A percentile compares a stretch with the other conserved stretches of the same genome.
phyloP scores from a whole-genome alignment of 2,329 filamentous ascomycete genomes.

The Fusarium graminum region DNA sequence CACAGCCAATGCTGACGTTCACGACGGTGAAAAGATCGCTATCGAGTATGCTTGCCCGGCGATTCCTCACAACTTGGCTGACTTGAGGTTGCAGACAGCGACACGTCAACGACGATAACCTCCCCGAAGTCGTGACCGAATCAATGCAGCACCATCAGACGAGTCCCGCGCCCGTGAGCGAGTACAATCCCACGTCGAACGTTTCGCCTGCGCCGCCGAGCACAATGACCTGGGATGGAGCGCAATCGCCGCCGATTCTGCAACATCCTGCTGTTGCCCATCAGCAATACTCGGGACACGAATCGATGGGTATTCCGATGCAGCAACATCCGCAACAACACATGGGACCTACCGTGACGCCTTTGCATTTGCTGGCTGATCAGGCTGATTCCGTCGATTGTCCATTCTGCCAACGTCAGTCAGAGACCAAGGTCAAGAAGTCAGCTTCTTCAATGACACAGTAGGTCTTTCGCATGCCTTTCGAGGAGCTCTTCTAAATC shows the following conservation, averaged over 20 bases:
- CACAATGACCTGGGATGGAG: slow-evolving; percentile 19
- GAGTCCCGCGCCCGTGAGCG: slow-evolving; percentile 8
- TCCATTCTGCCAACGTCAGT: slow-evolving; percentile 45
- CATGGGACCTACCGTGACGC: slow-evolving; percentile 42
- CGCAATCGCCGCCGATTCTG: slow-evolving; percentile 37
- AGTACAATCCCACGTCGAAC: slow-evolving; percentile 9
- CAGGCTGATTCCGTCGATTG: slow-evolving; percentile 47
- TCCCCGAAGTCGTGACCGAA: slow-evolving; percentile 45
- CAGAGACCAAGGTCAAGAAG: slow-evolving; percentile 42
- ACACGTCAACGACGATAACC: slow-evolving; percentile 39
- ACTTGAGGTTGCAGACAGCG: slow-evolving; percentile 7
- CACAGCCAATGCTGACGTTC: slow-evolving; percentile 2
- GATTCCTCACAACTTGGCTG: background rate
- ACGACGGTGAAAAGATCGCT: slow-evolving; percentile 44
- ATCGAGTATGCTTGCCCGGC: slow-evolving; percentile 14
- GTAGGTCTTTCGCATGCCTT: slow-evolving; percentile 21
- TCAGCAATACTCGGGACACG: slow-evolving; percentile 34
- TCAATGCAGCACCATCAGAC: slow-evolving; percentile 6
- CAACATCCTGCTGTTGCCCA: slow-evolving; percentile 35
- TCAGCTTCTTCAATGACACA: slow-evolving; percentile 43
- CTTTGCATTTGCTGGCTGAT: slow-evolving; percentile 44
- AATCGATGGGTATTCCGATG: slow-evolving; percentile 25
- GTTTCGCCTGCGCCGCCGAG: slow-evolving; percentile 30
- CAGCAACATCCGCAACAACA: slow-evolving; percentile 3
- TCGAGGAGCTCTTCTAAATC: slow-evolving; percentile 1